Evolutionary conservation across 2,329 filamentous ascomycete species (phyloP), one percentile per base, ranked within the genome.

Genomic region (Tolypocladium tundrense): DNA sequence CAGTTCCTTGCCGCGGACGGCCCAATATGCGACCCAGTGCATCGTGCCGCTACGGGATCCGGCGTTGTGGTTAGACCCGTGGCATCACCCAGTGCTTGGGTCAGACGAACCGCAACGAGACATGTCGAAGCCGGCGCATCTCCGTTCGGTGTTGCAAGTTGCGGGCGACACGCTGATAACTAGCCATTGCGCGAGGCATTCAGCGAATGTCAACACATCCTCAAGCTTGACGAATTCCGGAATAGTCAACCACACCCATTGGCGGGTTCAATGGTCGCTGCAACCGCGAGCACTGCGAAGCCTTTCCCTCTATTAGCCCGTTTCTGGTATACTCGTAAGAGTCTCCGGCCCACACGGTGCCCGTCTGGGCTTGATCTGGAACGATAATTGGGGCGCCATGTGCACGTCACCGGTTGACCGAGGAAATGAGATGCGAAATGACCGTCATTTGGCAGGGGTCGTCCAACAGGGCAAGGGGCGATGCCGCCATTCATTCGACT

Each of bases 371-470:
- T 27, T 27, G 24, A 27, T 51, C 48, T 35, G 9, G 31, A 51
- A 21, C 53, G 39, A 24, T 33, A 40, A 40, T 42, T 43, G 14
- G 16, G n/a, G 35, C 48, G 3, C 48, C 31, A 51, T 21, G 48
- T 35, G 48, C 27, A 57, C 56, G 57, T 58, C 55, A 61, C 50
- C 54, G 42, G 41, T 40, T 53, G 57, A 58, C 41, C 48, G 39
- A 45, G 58, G 59, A 62, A 63, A 64, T 62, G 58, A 62, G 59
- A 57, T 35, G 58, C 54, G 57, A 63, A 60, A 61, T 60, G 59
- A 57, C 53, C 54, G 53, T 53, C 55, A 45, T 14, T 45, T 24
- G 13, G 40, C 54, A 45, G 54, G 54, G 54, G 42, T 43, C 19
- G 3, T 48, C 27, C 10, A 33, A 16, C 48, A 31, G 48, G 48